Base-by-base conservation (phyloP, 2,329 filamentous ascomycete species). In the Thelonectria discophora region DNA sequence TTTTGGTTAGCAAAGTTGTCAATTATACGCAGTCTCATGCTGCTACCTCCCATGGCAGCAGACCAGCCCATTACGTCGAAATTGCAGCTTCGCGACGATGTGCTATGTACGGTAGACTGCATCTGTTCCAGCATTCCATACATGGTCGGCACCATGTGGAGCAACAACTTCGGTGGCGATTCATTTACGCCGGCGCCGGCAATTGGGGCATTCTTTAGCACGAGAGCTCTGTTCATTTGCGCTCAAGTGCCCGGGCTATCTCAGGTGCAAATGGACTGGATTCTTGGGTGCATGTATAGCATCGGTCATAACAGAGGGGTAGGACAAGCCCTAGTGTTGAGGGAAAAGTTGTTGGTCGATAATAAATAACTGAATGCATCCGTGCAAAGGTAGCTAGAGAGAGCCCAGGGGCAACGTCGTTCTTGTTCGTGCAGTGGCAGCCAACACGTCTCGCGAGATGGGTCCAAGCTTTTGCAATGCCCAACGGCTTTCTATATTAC, bases 171-270 rank as follows among this genome's bases (percentile, higher is more conserved):
- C 18, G 52, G 32, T 17, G 15, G 24, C 27, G 13, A 32, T 20
- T 17, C 52, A 20, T 1, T 18, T 9, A 9, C n/a, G 34, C 20
- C 49, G 2, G 49, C 34, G 8, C 56, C 56, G 8, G 42, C 56
- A 34, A 37, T 59, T 10, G 56, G 56, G 5, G 56, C 56, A 20
- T 39, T 59, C 39, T 59, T 59, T 18, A 52, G 40, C 37, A 59
- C 49, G 5, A 30, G 56, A 20, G 27, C 43, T 4, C 48, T 59
- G n/a, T 48, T 47, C 24, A 47, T 59, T 27, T 53, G 48, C 18
- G 40, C 49, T 2, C 49, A 48, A 17, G 30, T 59, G 10, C 40
- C 56, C 7, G 32, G 30, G 2, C 43, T 59, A 15, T 43, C 42
- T 39, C 47, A 53, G 12, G 39, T 45, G 15, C 56, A 53, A n/a